phyloP scores from a whole-genome alignment of 208 protist species.

The Naegleria gruberi region DNA sequence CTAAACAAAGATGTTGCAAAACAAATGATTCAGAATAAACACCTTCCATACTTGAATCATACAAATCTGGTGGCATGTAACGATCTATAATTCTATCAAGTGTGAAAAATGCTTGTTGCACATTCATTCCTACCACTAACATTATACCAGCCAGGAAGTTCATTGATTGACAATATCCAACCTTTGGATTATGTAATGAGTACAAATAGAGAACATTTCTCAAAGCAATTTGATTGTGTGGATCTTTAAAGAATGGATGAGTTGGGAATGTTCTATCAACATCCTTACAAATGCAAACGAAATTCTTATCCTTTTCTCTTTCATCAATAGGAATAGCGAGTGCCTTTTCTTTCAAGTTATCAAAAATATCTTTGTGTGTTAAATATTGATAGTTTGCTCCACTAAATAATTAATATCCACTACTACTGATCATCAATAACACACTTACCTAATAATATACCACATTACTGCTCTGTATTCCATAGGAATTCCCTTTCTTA shows the following conservation, averaged over 20 bases:
- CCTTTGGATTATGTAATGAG: constrained; percentile 5
- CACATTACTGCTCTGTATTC: background rate
- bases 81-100: background rate
- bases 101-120: constrained; percentile 25
- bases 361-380: background rate
- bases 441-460: background rate
- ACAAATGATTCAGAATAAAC: background rate
- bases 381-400: background rate
- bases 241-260: background rate
- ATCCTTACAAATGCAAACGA: background rate
- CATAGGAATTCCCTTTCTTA: constrained; percentile 4
- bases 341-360: background rate
- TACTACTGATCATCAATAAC: background rate
- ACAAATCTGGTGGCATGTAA: constrained; percentile 11
- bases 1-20: background rate
- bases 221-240: background rate
- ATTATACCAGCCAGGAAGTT: constrained; percentile 31
- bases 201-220: constrained; percentile 26
- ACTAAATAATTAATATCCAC: background rate
- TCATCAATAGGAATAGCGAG: background rate
- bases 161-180: constrained; percentile 35
- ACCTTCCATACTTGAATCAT: background rate
- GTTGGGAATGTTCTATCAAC: constrained; percentile 12
- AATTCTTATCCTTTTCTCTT: background rate
- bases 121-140: background rate